Conservation (phyloP, 2,329 filamentous ascomycete genomes). For the Zasmidium cellare region DNA sequence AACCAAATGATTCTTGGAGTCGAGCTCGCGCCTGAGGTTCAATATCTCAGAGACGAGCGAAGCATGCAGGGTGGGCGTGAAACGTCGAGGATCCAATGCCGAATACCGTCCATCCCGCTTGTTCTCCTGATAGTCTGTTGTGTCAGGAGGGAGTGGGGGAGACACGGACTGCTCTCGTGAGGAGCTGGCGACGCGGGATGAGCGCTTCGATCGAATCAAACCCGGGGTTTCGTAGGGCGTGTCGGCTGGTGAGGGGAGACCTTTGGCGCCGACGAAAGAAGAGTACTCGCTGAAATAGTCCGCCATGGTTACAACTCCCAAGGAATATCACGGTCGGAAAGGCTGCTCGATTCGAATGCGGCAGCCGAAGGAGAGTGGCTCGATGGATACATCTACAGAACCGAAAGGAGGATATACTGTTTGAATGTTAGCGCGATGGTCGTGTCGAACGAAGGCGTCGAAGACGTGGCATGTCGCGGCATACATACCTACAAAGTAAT, state of each 20-base stretch:
- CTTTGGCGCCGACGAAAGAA: slow-evolving; percentile 50
- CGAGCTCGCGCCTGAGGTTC: slow-evolving; percentile 80
- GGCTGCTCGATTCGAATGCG: slow-evolving; percentile 4
- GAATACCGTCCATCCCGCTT: slow-evolving; percentile 57
- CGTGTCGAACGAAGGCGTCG: not conserved
- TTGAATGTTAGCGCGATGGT: slow-evolving; percentile 4
- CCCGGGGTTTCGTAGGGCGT: slow-evolving; percentile 67
- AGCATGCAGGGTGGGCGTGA: slow-evolving; percentile 92
- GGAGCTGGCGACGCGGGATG: slow-evolving; percentile 58
- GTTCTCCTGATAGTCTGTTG: slow-evolving; percentile 37
- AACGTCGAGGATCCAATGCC: slow-evolving; percentile 83
- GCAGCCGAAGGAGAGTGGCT: slow-evolving; percentile 32
- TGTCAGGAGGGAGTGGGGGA: slow-evolving; percentile 51
- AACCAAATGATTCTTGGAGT: slow-evolving; percentile 84
- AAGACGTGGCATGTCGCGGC: not conserved
- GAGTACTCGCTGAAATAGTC: slow-evolving; percentile 52
- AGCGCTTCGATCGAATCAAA: slow-evolving; percentile 58
- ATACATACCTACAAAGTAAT: slow-evolving; percentile 6
- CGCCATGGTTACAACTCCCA: slow-evolving; percentile 23
- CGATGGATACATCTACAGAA: slow-evolving; percentile 18
- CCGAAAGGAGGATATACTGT: slow-evolving; percentile 11
- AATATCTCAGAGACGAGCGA: slow-evolving; percentile 94
- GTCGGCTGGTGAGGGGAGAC: slow-evolving; percentile 69
- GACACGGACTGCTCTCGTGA: slow-evolving; percentile 68
- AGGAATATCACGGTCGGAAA: not conserved